phyloP scores from a whole-genome alignment of 768 basidiomycete genomes.

The Trametes sanguinea region DNA sequence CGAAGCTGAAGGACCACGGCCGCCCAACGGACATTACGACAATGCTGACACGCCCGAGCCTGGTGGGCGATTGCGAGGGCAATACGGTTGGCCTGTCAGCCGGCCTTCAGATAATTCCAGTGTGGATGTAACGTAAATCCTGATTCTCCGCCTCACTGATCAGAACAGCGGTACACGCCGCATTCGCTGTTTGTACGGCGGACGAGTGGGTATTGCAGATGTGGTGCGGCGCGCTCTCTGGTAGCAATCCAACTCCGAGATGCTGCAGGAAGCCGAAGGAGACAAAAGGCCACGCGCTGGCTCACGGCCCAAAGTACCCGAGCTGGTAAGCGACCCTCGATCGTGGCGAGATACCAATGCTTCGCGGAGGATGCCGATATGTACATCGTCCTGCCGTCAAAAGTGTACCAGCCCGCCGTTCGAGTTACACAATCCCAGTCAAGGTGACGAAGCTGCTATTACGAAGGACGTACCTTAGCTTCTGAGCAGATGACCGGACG shows the following conservation, averaged over 20 bases:
- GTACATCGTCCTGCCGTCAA: no score
- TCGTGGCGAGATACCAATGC: conserved; percentile 4
- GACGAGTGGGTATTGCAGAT: conserved; percentile 1
- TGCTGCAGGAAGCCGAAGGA: conserved; percentile 1
- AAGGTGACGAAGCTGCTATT: no score
- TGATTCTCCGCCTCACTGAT: conserved; percentile 11
- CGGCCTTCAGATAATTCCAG: conserved; percentile 11
- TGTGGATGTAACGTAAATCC: conserved; percentile 20
- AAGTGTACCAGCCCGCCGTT: no score
- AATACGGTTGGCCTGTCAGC: conserved; percentile 12
- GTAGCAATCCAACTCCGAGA: neutral
- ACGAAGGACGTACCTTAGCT: no score
- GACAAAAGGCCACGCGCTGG: conserved; percentile 9
- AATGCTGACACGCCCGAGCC: conserved; percentile 8
- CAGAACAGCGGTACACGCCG: conserved; percentile 14
- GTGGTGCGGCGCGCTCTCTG: conserved; percentile 3
- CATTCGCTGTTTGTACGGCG: conserved; percentile 13
- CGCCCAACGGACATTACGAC: conserved; percentile 18
- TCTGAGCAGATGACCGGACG: no score
- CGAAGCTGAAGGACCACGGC: conserved; percentile 4
- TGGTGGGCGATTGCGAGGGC: conserved; percentile 5
- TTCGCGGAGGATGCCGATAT: conserved; percentile 8
- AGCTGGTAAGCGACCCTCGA: conserved; percentile 7
- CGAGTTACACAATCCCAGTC: no score
- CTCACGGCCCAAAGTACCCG: conserved; percentile 7